A percentile compares a stretch with the other conserved stretches of the same genome.
Evolutionary conservation across 2,329 filamentous ascomycete species (phyloP).

Genomic region (Botrytis porri): DNA sequence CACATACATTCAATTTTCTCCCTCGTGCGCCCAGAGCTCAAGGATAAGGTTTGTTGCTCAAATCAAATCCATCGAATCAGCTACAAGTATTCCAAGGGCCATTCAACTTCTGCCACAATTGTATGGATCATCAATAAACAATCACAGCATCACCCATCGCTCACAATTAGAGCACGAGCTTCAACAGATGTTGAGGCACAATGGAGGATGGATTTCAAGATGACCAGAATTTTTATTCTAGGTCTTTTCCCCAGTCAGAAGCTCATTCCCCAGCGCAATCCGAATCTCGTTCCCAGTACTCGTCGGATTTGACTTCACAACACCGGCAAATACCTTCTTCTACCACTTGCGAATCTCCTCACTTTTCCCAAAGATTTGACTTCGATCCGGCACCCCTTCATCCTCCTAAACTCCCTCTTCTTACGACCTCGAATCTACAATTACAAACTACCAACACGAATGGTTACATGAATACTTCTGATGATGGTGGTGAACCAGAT

Average conservation of each 20-base stretch:
- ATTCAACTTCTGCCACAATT: slow-evolving; percentile 23
- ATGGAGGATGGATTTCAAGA: slow-evolving; percentile 37
- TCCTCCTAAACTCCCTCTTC: slow-evolving; percentile 33
- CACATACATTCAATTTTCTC: slow-evolving; percentile 4
- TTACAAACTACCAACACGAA: slow-evolving; percentile 28
- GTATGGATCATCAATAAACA: slow-evolving; percentile 21
- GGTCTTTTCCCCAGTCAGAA: slow-evolving; percentile 24
- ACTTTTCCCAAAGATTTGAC: slow-evolving; percentile 21
- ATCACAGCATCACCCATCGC: slow-evolving; percentile 16
- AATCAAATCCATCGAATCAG: slow-evolving; percentile 15
- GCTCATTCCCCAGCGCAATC: slow-evolving; percentile 14
- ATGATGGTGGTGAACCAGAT: slow-evolving; percentile 40
- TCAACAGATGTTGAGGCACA: slow-evolving; percentile 34
- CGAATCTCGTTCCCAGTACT: slow-evolving; percentile 12
- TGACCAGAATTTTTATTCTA: slow-evolving; percentile 39
- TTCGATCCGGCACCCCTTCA: slow-evolving; percentile 30
- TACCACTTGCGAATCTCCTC: slow-evolving; percentile 24
- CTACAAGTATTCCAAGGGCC: slow-evolving; percentile 7
- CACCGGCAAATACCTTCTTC: slow-evolving; percentile 20
- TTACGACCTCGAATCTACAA: slow-evolving; percentile 33
- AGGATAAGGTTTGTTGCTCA: slow-evolving; percentile 18
- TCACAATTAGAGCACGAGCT: slow-evolving; percentile 15
- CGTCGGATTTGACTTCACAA: slow-evolving; percentile 27
- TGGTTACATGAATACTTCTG: slow-evolving; percentile 28
- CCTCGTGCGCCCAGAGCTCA: slow-evolving; percentile 14